Evolutionary conservation across 1,284 basidiomycete genomes (phyloP).

Genomic region (Ustilago sp.): DNA sequence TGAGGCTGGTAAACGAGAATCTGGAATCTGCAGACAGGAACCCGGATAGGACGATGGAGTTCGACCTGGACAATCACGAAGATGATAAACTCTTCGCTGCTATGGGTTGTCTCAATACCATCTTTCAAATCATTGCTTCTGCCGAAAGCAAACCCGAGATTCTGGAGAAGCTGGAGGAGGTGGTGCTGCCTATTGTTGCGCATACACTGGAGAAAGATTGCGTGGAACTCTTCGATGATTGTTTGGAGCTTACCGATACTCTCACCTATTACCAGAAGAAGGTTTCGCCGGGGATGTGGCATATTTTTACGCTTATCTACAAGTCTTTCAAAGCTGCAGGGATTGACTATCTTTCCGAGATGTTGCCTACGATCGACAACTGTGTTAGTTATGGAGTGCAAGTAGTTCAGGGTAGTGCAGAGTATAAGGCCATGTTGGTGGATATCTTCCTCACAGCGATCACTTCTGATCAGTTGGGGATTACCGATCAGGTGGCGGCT

Average conservation of each 20-base stretch:
- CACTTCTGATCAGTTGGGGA: constrained; percentile 78
- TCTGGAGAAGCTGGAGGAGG: constrained; percentile 82
- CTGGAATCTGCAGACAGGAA: constrained; percentile 73
- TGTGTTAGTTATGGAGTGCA: constrained; percentile 87
- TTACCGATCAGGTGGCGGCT: constrained; percentile 78
- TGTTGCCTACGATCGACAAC: constrained; percentile 89
- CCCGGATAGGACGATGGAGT: constrained; percentile 67
- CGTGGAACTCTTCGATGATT: constrained; percentile 82
- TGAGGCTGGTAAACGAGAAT: constrained; percentile 72
- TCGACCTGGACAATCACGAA: constrained; percentile 79
- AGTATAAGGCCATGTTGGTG: constrained; percentile 83
- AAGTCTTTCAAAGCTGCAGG: constrained; percentile 85
- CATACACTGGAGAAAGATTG: constrained; percentile 75
- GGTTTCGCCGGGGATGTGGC: constrained; percentile 86
- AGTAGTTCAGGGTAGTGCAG: constrained; percentile 77
- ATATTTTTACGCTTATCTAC: constrained; percentile 84
- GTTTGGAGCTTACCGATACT: constrained; percentile 86
- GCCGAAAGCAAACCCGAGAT: constrained; percentile 82
- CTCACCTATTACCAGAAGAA: constrained; percentile 84
- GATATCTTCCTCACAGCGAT: constrained; percentile 86
- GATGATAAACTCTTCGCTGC: constrained; percentile 73
- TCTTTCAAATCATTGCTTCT: constrained; percentile 74
- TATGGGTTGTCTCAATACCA: constrained; percentile 77
- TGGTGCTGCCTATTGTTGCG: constrained; percentile 81
- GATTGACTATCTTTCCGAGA: constrained; percentile 83